These are phyloP conservation scores for Colletotrichum plurivorum DNA, from an alignment of 2,329 filamentous ascomycete genomes.

Conservation along the genomic window DNA sequence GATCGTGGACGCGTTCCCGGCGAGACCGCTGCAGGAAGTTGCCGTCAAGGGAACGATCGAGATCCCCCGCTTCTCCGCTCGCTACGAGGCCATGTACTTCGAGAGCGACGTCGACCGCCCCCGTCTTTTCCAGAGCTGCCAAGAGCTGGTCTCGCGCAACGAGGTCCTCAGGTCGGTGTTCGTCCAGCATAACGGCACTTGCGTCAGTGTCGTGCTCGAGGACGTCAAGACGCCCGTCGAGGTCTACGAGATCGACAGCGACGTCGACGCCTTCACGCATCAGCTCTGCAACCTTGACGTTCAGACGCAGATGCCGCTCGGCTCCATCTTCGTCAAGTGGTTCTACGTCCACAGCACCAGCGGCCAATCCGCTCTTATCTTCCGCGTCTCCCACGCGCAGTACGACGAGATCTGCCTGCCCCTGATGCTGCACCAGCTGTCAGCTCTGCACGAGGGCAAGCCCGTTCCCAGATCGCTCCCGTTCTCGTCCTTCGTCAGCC, in stretches of 20 bases:
- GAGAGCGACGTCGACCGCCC: conserved; percentile 63
- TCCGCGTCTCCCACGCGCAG: conserved; percentile 78
- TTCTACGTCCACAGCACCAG: conserved; percentile 60
- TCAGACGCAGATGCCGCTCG: conserved; percentile 67
- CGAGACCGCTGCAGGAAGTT: conserved; percentile 71
- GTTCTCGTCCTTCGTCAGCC: conserved; percentile 62
- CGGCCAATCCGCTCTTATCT: conserved; percentile 61
- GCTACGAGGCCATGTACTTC: conserved; percentile 77
- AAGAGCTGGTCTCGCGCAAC: conserved; percentile 70
- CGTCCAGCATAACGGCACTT: conserved; percentile 63
- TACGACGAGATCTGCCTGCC: conserved; percentile 79
- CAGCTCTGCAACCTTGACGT: conserved; percentile 70
- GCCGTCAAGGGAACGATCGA: conserved; percentile 71
- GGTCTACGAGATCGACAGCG: conserved; percentile 65
- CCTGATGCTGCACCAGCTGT: conserved; percentile 72
- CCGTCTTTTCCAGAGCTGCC: conserved; percentile 64
- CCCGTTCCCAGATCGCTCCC: conserved; percentile 52
- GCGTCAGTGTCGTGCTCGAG: conserved; percentile 71
- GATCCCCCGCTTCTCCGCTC: conserved; percentile 71
- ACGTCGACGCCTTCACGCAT: conserved; percentile 65
- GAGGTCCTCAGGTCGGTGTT: conserved; percentile 79
- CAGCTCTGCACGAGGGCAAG: conserved; percentile 61
- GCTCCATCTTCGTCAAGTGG: conserved; percentile 73
- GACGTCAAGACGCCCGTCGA: conserved; percentile 65
- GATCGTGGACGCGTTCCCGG: conserved; percentile 70